Conservation (phyloP, 2,329 filamentous ascomycete species). For the Penicillium olsonii region DNA sequence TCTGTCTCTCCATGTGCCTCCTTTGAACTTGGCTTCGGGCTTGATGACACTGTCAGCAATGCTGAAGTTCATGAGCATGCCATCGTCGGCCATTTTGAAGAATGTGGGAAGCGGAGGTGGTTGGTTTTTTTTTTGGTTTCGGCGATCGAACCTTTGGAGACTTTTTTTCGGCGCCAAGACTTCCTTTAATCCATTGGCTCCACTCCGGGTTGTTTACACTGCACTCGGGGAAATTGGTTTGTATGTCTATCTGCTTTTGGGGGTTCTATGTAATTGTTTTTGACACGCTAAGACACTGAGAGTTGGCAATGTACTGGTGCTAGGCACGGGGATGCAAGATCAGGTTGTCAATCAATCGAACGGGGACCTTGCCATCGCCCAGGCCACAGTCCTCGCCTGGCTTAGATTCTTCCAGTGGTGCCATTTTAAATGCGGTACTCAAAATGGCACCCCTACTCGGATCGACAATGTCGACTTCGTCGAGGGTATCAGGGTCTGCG, state of each 20-base stretch:
- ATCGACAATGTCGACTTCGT: slow-evolving; percentile 74
- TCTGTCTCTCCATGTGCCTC: slow-evolving; percentile 90
- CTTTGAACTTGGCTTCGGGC: slow-evolving; percentile 68
- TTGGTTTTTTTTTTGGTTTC: slow-evolving; percentile 8
- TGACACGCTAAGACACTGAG: background rate
- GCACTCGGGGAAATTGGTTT: background rate
- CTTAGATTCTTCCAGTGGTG: slow-evolving; percentile 70
- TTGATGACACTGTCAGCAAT: slow-evolving; percentile 68
- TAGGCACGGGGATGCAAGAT: slow-evolving; percentile 56
- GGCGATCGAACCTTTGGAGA: slow-evolving; percentile 21
- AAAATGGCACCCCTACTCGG: slow-evolving; percentile 72
- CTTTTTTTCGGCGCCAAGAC: slow-evolving; percentile 28
- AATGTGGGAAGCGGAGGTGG: slow-evolving; percentile 1
- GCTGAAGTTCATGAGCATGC: slow-evolving; percentile 91
- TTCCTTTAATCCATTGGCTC: slow-evolving; percentile 31
- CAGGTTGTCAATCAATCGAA: slow-evolving; percentile 93
- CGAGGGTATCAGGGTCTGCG: slow-evolving; percentile 79
- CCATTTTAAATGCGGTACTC: slow-evolving; percentile 88
- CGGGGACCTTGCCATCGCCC: slow-evolving; percentile 71
- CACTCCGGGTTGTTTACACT: slow-evolving; percentile 16
- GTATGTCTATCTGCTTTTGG: slow-evolving; percentile 1
- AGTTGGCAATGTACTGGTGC: slow-evolving; percentile 1
- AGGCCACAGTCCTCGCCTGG: slow-evolving; percentile 70
- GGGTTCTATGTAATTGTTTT: background rate
- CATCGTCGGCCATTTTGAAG: slow-evolving; percentile 81